Evolutionary conservation across 345 rosid genomes (phyloP).

Genomic region (Rhodomyrtus tomentosa): DNA sequence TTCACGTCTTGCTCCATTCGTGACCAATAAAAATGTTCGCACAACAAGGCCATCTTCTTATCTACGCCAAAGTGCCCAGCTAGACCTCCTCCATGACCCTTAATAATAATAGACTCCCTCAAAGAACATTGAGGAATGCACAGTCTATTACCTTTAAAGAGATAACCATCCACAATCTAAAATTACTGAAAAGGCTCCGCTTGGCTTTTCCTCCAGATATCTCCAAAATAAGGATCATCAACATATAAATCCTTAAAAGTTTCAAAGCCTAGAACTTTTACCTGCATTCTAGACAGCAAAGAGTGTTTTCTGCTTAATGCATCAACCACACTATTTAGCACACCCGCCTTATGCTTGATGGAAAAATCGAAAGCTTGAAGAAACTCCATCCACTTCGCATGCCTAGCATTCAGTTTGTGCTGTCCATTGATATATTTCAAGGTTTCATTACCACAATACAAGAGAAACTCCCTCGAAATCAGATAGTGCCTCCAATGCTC

Average conservation of each 20-base stretch:
- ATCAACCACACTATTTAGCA: not conserved
- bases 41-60: not conserved
- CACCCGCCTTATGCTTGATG: not conserved
- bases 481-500: not conserved
- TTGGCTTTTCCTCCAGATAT: not conserved
- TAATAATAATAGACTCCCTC: not conserved
- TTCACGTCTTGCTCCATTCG: not conserved
- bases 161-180: not conserved
- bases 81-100: not conserved
- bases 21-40: not conserved
- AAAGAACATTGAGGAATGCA: not conserved
- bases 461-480: not conserved
- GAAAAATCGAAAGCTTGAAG: not conserved
- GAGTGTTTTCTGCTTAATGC: not conserved
- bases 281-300: not conserved
- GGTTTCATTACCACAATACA: not conserved
- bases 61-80: not conserved
- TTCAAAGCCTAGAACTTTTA: not conserved
- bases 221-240: not conserved
- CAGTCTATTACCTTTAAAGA: not conserved
- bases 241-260: not conserved
- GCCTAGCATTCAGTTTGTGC: not conserved
- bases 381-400: not conserved
- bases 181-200: not conserved
- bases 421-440: not conserved